These are phyloP conservation scores for Neurospora sp. DNA, from an alignment of 2,329 filamentous ascomycete genomes.

Conservation along the genomic window DNA sequence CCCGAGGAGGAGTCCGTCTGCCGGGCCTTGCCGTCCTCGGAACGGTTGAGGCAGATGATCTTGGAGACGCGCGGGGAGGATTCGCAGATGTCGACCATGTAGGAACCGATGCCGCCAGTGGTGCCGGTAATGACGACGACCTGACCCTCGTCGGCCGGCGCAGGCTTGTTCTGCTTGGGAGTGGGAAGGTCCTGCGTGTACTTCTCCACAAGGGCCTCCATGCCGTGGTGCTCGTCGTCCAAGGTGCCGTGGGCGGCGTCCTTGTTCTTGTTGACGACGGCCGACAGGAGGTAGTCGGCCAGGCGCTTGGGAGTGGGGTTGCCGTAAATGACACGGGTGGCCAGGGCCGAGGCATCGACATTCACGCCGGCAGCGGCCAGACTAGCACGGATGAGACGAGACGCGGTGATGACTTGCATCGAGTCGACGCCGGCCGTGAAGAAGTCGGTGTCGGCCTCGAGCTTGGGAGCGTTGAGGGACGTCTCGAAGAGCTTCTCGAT, in stretches of 20 bases:
- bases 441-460: slow-evolving; percentile 27
- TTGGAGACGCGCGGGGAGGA: slow-evolving; percentile 25
- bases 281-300: slow-evolving; percentile 24
- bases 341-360: slow-evolving; percentile 24
- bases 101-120: slow-evolving; percentile 39
- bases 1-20: slow-evolving; percentile 27
- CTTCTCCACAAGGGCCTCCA: slow-evolving; percentile 25
- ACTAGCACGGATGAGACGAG: slow-evolving; percentile 25
- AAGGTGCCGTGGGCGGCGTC: slow-evolving; percentile 6
- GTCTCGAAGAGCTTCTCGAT: slow-evolving; percentile 22
- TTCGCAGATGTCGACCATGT: slow-evolving; percentile 31
- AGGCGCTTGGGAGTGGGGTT: slow-evolving; percentile 27
- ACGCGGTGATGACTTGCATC: slow-evolving; percentile 29
- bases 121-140: slow-evolving; percentile 37
- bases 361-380: slow-evolving; percentile 22
- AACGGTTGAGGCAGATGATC: slow-evolving; percentile 40
- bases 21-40: slow-evolving; percentile 28
- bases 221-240: slow-evolving; percentile 15
- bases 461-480: slow-evolving; percentile 17
- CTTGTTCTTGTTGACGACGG: slow-evolving; percentile 13
- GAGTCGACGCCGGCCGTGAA: slow-evolving; percentile 32
- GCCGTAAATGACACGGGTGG: slow-evolving; percentile 29
- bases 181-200: slow-evolving; percentile 24
- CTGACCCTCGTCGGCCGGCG: slow-evolving; percentile 25
- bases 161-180: slow-evolving; percentile 17